Evolutionary conservation across 164 flowering plant species (phyloP).

Genomic region (Nymphaea colorata): DNA sequence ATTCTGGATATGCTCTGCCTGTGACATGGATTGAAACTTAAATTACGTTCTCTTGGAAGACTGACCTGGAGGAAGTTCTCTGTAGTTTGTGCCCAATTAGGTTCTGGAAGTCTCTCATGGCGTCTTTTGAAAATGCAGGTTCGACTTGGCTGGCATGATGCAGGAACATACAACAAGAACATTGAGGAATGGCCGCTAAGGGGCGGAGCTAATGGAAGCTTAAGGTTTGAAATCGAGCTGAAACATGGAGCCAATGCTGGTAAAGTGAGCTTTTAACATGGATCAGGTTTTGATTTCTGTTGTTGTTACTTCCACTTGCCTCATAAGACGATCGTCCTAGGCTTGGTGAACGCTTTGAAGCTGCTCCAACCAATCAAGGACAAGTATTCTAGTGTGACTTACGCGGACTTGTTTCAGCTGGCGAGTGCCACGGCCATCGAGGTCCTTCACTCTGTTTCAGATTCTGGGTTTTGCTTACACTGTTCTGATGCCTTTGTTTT

Average conservation of each 20-base stretch:
- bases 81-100: too few relatives aligned
- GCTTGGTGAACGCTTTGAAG: constrained; percentile 84
- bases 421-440: constrained; percentile 97
- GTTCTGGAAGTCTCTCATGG: too few relatives aligned
- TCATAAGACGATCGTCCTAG: constrained; percentile 20
- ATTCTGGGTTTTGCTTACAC: background rate
- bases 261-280: constrained; percentile 8
- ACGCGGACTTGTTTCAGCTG: constrained; percentile 92
- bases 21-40: too few relatives aligned
- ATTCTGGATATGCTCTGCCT: too few relatives aligned
- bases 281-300: background rate
- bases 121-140: constrained; percentile 27
- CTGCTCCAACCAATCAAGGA: constrained; percentile 89
- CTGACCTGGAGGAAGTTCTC: too few relatives aligned
- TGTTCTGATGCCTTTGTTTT: background rate
- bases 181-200: constrained; percentile 86
- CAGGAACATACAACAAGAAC: constrained; percentile 90
- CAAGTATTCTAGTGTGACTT: constrained; percentile 72
- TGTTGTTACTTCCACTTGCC: background rate
- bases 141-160: constrained; percentile 98
- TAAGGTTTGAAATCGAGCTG: constrained; percentile 82
- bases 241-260: constrained; percentile 99
- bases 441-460: constrained; percentile 24
- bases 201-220: constrained; percentile 98
- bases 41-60: too few relatives aligned